A percentile compares a stretch with the other conserved stretches of the same genome.
These are phyloP conservation scores for Vitis hybrid DNA, from an alignment of 177 flowering plant species.

Conservation along the genomic window DNA sequence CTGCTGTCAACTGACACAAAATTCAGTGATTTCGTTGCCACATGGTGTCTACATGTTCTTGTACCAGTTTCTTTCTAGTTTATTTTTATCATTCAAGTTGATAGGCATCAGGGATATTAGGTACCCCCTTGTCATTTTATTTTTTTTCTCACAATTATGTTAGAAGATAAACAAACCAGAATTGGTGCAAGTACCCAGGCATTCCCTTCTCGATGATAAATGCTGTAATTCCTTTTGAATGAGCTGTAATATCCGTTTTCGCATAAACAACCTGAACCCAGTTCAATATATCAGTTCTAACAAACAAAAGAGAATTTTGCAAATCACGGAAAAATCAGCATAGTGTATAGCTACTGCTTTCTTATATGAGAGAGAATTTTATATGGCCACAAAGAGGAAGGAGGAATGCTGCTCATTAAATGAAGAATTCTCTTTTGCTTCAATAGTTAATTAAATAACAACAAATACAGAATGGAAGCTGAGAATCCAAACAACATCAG, in stretches of 20 bases:
- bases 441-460: not conserved
- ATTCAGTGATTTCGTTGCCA: not conserved
- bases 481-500: not conserved
- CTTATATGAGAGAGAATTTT: not conserved
- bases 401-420: not conserved
- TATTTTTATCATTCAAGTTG: not conserved
- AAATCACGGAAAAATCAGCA: not conserved
- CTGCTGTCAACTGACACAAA: not conserved
- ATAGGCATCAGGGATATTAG: not conserved
- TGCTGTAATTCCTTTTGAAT: slow-evolving; percentile 96
- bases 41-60: not conserved
- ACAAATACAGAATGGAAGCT: not conserved
- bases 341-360: not conserved
- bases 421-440: not conserved
- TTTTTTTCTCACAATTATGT: not conserved
- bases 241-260: slow-evolving; percentile 73
- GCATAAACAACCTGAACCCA: slow-evolving; percentile 88
- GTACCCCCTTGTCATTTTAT: not conserved
- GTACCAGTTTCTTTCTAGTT: not conserved
- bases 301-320: not conserved
- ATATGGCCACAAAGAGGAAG: not conserved
- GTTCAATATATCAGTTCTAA: slow-evolving; percentile 9
- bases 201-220: slow-evolving; percentile 96
- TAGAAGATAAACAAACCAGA: slow-evolving; percentile 1
- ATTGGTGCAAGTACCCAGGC: slow-evolving; percentile 62